Conservation (phyloP, 2,329 filamentous ascomycete genomes). For the Trichoderma sp. region DNA sequence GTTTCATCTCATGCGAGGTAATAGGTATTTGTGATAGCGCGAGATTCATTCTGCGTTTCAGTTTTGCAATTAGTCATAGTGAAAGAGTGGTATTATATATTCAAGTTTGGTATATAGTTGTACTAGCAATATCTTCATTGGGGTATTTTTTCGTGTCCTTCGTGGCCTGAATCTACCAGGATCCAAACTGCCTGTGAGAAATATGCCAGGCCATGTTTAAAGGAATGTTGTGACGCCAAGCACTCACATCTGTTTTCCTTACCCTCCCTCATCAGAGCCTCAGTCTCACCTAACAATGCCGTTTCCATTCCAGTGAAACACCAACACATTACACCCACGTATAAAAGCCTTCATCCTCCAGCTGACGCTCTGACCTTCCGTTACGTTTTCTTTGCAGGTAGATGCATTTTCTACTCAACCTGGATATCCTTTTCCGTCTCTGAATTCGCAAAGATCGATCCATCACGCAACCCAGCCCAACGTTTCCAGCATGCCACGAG, state of each 20-base stretch:
- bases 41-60: not conserved
- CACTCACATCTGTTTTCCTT: conserved; percentile 12
- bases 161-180: conserved; percentile 13
- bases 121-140: conserved; percentile 1
- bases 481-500: conserved; percentile 54
- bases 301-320: conserved; percentile 30
- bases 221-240: not conserved
- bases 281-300: conserved; percentile 32
- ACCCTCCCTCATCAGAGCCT: conserved; percentile 5
- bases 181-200: conserved; percentile 2
- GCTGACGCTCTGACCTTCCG: not conserved
- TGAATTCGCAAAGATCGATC: not conserved
- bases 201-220: not conserved
- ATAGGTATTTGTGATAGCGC: not conserved
- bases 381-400: not conserved
- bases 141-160: conserved; percentile 19
- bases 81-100: conserved; percentile 17
- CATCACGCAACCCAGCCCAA: conserved; percentile 49
- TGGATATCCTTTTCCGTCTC: not conserved
- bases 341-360: not conserved
- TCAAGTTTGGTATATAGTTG: conserved; percentile 13
- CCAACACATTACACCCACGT: conserved; percentile 22
- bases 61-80: not conserved
- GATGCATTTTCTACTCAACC: not conserved
- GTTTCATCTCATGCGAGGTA: not conserved